Base-by-base conservation (phyloP, 192 early-diverging fungal species). In the Coemansia sp. region DNA sequence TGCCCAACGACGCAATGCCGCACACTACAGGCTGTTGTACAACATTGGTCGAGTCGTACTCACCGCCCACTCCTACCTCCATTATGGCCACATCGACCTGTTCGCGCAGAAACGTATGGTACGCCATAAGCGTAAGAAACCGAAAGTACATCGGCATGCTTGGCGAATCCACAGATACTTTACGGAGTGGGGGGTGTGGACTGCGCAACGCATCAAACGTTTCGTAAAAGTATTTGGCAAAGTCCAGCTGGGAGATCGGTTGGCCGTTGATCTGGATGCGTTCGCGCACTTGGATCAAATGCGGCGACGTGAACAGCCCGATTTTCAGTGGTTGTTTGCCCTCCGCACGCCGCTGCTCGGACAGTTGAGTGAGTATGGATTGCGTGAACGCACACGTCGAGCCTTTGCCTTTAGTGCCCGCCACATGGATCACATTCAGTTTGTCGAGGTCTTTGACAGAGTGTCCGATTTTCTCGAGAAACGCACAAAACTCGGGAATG, bases 261-360 rank as follows among this genome's bases (percentile, higher is more conserved):
- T 63, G 65, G 1, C 97, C 97, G 68, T 97, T 85, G 70, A 99
- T 94, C 50, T 92, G 84, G 65, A 99, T 96, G 22, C 97, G 85
- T 66, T 99, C 97, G 53, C 95, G 89, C 6, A 91, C 94, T 54
- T 94, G 85, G 54, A 92, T 84, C 52, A 99, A 74, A 68, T 99
- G 97, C 9, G 97, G 97, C 3, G 94, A 96, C 16, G 94, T 94
- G 68, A 87, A 99, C 41, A 96, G 74, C 23, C 97, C 96, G 58
- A 85, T 83, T 22, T 68, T 62, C 3, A 56, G 32, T 1, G 54
- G 54, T 6, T 29, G 54, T n/a, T 7, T 9, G 48, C n/a, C n/a
- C 10, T 22, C 20, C 22, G 22, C 22, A 22, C 22, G 22, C 22
- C 22, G 22, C 22, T 22, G 22, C 22, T 22, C 22, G 22, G 22